Conservation (phyloP, 257 asterid genomes). For the Petunia axillaris region DNA sequence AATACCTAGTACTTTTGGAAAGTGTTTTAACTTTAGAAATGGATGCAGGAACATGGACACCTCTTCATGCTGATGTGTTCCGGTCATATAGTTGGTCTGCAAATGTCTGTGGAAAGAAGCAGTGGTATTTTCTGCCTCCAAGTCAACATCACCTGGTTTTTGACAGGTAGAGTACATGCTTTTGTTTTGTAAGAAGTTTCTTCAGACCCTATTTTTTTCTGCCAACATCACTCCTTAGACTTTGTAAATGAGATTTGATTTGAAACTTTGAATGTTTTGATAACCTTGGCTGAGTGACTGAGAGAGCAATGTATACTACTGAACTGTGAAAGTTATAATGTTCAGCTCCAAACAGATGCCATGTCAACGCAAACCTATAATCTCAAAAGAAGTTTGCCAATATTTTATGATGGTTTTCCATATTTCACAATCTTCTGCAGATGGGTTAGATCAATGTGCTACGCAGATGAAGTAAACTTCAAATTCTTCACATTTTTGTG, state of each 20-base stretch:
- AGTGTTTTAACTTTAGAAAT: neutral
- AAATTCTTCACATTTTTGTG: neutral
- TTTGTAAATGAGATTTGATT: neutral
- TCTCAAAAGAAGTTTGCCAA: neutral
- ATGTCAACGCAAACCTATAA: neutral
- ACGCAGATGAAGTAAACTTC: neutral
- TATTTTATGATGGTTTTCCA: conserved; percentile 7
- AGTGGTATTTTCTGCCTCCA: conserved; percentile 89
- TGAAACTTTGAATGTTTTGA: neutral
- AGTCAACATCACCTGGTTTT: conserved; percentile 73
- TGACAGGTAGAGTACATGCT: conserved; percentile 55
- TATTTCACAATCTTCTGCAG: neutral
- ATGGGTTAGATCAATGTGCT: neutral
- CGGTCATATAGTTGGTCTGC: conserved; percentile 99
- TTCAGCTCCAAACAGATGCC: conserved; percentile 6
- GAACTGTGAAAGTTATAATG: neutral
- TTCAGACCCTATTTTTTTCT: neutral
- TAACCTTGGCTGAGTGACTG: neutral
- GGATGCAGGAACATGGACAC: conserved; percentile 91
- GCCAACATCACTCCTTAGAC: neutral
- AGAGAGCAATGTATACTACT: neutral
- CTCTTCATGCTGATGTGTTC: conserved; percentile 99
- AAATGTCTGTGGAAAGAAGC: conserved; percentile 88
- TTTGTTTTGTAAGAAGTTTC: neutral
- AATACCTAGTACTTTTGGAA: neutral